Evolutionary conservation across 441 rosid species (phyloP).

Genomic region (Eutrema salsugineum): DNA sequence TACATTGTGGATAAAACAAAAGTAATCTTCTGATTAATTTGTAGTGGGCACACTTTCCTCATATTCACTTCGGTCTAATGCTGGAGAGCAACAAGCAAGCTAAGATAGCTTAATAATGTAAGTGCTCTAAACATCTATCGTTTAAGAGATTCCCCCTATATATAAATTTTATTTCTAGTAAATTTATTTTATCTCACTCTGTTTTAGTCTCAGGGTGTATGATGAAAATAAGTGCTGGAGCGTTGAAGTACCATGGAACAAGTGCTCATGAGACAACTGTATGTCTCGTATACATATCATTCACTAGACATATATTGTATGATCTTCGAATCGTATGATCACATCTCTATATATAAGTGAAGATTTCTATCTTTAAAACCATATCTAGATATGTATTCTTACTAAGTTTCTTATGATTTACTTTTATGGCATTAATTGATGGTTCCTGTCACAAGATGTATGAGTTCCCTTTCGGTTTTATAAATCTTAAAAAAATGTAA

Average conservation of each 20-base stretch:
- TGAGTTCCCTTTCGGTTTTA: background rate
- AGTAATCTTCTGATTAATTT: background rate
- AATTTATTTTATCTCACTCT: background rate
- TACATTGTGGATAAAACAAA: background rate
- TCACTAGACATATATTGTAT: background rate
- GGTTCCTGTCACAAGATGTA: background rate
- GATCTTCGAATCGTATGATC: constrained; percentile 5
- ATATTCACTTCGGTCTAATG: constrained; percentile 86
- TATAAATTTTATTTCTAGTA: background rate
- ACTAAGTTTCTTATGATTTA: constrained; percentile 9
- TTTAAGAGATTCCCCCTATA: background rate
- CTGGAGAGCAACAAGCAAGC: constrained; percentile 71
- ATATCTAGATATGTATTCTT: background rate
- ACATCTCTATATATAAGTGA: background rate
- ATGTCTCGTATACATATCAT: background rate
- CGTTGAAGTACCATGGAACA: constrained; percentile 9
- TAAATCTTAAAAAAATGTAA: background rate
- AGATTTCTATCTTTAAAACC: constrained; percentile 6
- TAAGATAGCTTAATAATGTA: constrained; percentile 52
- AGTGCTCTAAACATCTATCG: constrained; percentile 22
- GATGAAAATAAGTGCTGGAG: constrained; percentile 18
- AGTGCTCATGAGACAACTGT: constrained; percentile 8
- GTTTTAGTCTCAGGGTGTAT: background rate
- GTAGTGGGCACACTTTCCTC: constrained; percentile 99
- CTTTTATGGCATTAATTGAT: background rate